Evolutionary conservation across 768 basidiomycete genomes (phyloP).

Genomic region (Lentinus tigrinus): DNA sequence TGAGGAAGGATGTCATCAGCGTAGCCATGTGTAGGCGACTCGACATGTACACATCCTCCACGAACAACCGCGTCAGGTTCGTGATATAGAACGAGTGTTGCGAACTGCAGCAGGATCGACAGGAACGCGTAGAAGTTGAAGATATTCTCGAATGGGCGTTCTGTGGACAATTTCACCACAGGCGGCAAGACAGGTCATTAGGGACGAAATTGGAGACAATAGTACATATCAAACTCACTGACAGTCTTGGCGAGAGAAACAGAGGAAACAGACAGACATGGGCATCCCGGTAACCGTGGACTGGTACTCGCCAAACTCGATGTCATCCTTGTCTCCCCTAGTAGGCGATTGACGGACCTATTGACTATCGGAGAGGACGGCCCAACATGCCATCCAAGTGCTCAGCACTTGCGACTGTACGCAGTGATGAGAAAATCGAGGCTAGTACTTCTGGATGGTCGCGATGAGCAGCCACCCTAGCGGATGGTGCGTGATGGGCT

Average conservation of each 20-base stretch:
- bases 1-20: too few relatives aligned
- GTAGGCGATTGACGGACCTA: too few relatives aligned
- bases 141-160: slow-evolving; percentile 92
- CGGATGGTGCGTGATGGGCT: slow-evolving; percentile 87
- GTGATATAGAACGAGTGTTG: slow-evolving; percentile 94
- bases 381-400: slow-evolving; percentile 99
- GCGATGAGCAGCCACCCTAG: slow-evolving; percentile 99
- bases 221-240: slow-evolving; percentile 45
- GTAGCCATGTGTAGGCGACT: too few relatives aligned
- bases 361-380: too few relatives aligned
- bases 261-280: slow-evolving; percentile 98
- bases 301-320: slow-evolving; percentile 99
- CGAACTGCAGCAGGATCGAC: slow-evolving; percentile 93
- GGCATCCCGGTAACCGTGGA: slow-evolving; percentile 94
- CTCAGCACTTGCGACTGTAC: slow-evolving; percentile 93
- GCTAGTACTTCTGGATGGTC: slow-evolving; percentile 99
- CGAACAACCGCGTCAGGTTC: too few relatives aligned
- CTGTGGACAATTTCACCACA: slow-evolving; percentile 89
- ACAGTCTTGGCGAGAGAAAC: slow-evolving; percentile 97
- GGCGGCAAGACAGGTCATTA: slow-evolving; percentile 51
- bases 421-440: slow-evolving; percentile 97
- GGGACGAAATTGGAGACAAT: not conserved
- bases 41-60: too few relatives aligned
- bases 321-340: too few relatives aligned
- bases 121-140: slow-evolving; percentile 95